Base-by-base conservation (phyloP, 2,329 filamentous ascomycete species). In the Bipolaris gigantea region DNA sequence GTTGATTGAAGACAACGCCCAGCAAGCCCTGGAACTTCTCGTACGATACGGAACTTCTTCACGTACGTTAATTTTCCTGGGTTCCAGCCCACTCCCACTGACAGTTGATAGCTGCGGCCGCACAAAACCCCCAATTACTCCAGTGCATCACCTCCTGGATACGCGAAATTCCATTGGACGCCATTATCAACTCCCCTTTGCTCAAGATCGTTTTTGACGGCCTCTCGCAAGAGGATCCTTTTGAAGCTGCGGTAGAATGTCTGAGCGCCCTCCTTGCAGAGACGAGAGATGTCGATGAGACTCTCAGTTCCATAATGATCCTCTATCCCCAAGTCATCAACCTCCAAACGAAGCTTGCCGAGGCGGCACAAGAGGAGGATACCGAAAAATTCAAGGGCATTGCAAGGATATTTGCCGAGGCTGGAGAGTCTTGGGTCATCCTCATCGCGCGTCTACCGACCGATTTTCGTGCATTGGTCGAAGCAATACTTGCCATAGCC, bases 91-190 rank as follows among this genome's bases (percentile, higher is more conserved):
- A 21, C 32, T n/a, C 35, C 19, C 10, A 39, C 64, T 71, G 32
- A 69, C 53, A 42, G 18, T 5, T 5, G 8, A 13, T 25, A 62
- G 91, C 83, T 46, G 79, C 85, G 43, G 92, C 93, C 21, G 84
- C 91, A 8, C 88, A 87, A 59, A 96, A 97, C 69, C 92, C 93
- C 2, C 89, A 92, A 68, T 83, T 99, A 43, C 86, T 97, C 73
- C 91, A 97, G 67, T 97, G 94, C 73, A 92, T 97, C 65, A 95
- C 92, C 30, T 97, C 94, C 3, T 99, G 94, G 94, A 83, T 97
- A 63, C 86, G 92, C 64, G 94, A 99, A 76, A 90, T 99, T 6
- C 90, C 93, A 0, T 84, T 96, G 43, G 83, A 82, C 60, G 87
- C 89, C 57, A 86, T 99, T 60, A 88, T 96, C 62, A 88, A 88